Conservation (phyloP, 2,329 filamentous ascomycete species). For the Fusarium secorum region DNA sequence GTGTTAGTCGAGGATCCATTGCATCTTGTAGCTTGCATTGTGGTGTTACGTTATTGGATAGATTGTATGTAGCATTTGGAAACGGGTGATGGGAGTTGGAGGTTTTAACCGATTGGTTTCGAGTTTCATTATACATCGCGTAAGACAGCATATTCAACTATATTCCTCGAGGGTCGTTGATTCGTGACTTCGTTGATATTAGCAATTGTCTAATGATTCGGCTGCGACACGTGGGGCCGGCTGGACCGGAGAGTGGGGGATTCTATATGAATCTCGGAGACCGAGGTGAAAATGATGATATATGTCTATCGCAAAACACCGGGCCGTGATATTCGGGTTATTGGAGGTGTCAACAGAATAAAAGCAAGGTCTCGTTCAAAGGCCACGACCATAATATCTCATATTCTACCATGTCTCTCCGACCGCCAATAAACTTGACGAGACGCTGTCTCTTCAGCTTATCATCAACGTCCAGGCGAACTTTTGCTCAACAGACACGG, state of each 20-base stretch:
- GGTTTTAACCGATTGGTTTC: conserved; percentile 10
- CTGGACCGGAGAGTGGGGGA: conserved; percentile 37
- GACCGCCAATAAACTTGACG: conserved; percentile 24
- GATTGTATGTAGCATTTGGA: conserved; percentile 37
- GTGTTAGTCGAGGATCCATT: conserved; percentile 19
- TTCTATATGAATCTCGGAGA: conserved; percentile 24
- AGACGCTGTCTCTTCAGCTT: conserved; percentile 15
- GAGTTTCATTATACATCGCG: not conserved
- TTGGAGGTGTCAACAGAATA: not conserved
- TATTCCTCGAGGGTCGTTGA: not conserved
- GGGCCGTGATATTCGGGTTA: conserved; percentile 24
- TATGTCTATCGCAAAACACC: conserved; percentile 19
- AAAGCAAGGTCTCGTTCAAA: not conserved
- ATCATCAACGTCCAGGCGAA: conserved; percentile 6
- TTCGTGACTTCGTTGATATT: not conserved
- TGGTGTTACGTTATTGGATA: conserved; percentile 33
- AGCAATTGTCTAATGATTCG: conserved; percentile 25
- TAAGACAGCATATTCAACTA: not conserved
- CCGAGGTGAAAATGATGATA: conserved; percentile 34
- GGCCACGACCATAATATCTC: not conserved
- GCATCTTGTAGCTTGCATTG: conserved; percentile 35
- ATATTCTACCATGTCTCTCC: conserved; percentile 23
- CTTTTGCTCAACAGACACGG: conserved; percentile 28
- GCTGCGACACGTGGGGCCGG: conserved; percentile 23
- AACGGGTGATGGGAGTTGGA: conserved; percentile 23